phyloP scores from a whole-genome alignment of 495 filamentous ascomycete species.

The Haplographium delicatum region DNA sequence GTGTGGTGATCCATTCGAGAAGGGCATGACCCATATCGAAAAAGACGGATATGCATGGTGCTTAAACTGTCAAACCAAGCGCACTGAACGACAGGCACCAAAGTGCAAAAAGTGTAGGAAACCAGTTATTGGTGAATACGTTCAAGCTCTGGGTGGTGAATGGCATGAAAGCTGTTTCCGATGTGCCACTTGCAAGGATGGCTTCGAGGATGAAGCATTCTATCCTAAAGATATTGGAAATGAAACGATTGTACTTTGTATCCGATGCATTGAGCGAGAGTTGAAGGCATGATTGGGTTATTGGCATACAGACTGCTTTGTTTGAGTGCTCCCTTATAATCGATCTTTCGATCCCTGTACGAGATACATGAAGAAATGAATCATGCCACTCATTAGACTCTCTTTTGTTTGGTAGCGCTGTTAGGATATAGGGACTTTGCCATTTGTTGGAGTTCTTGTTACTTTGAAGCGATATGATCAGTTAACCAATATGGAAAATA shows the following conservation, averaged over 20 bases:
- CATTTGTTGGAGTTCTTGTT: not conserved
- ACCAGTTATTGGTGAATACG: slow-evolving; percentile 80
- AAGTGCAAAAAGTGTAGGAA: slow-evolving; percentile 82
- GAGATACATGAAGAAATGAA: slow-evolving; percentile 15
- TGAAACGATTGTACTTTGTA: slow-evolving; percentile 43
- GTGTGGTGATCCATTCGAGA: slow-evolving; percentile 92
- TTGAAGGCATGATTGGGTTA: slow-evolving; percentile 34
- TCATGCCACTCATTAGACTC: slow-evolving; percentile 19
- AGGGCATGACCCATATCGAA: slow-evolving; percentile 83
- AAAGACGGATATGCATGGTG: slow-evolving; percentile 99
- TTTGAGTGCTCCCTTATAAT: too few relatives aligned
- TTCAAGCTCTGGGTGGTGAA: slow-evolving; percentile 81
- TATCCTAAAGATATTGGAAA: slow-evolving; percentile 41
- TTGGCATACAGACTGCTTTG: too few relatives aligned
- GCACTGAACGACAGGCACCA: slow-evolving; percentile 63
- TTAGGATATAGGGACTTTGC: too few relatives aligned
- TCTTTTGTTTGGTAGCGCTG: slow-evolving; percentile 4
- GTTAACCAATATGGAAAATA: not conserved
- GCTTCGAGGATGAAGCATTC: slow-evolving; percentile 51
- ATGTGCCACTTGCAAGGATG: slow-evolving; percentile 53
- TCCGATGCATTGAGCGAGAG: slow-evolving; percentile 42
- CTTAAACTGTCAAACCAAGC: slow-evolving; percentile 83
- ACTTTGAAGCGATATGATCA: not conserved
- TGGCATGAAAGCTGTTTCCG: slow-evolving; percentile 93
- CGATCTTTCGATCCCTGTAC: slow-evolving; percentile 1